Base-by-base conservation (phyloP, 768 basidiomycete species). In the Melanogaster broomeanus region DNA sequence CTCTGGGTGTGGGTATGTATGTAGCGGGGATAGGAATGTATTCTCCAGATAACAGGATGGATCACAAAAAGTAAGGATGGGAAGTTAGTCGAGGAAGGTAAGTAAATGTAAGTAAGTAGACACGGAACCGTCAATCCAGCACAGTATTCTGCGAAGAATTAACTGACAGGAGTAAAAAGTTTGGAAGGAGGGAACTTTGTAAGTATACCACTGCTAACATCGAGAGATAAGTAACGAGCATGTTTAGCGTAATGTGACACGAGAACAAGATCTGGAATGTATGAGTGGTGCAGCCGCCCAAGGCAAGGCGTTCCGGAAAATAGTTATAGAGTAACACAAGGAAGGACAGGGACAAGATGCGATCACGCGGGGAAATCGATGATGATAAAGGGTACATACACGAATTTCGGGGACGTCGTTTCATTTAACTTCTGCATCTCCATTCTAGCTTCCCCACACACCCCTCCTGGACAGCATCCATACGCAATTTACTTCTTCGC, bases 401-500 rank as follows among this genome's bases (percentile, higher is more conserved):
- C 43, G 35, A 37, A 37, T 11, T 31, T 12, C 12, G n/a, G 18
- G 18, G 10, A 2, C 9, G 35, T 37, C 35, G 7, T 37, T 18
- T 37, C 3, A 18, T 2, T 37, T 18, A n/a, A 37, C 35, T 37
- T 34, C 33, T n/a, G 18, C 35, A n/a, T 18, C 18, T n/a, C 35
- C 18, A 16, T 37, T 37, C 35, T 37, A 37, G 18, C 35, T n/a
- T 37, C 16, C 6, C 35, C 35, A 3, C 8, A 18, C n/a, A n/a
- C 41, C 8, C 15, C 35, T 37, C 19, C 40, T 24, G 22, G 15
- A 31, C 43, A 33, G 8, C n/a, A 8, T 24, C 33, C 38, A 42
- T 3, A n/a, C 19, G n/a, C 21, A 35, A 3, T 16, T 52, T 42
- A 65, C 65, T 80, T 85, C 78, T 83, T 83, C 51, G 71, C 73